Conservation (phyloP, 2,329 filamentous ascomycete species). For the Nemania abortiva region DNA sequence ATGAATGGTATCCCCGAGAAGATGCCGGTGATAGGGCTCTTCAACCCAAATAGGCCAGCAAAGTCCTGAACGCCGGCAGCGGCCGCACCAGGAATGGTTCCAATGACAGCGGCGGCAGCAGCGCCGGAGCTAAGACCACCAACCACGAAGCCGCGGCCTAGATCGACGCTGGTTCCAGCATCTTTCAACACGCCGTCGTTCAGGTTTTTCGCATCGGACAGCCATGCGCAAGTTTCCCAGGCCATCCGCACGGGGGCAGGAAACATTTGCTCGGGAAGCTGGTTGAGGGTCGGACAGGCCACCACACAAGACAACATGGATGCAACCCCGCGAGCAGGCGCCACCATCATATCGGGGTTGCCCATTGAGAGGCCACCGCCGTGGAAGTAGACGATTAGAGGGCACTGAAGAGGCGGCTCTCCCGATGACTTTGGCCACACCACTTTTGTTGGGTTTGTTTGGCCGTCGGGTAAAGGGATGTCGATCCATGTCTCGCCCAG, state of each 20-base stretch:
- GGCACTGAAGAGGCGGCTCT: background rate
- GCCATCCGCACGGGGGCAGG: slow-evolving; percentile 4
- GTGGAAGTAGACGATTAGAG: slow-evolving; percentile 16
- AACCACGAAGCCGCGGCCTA: slow-evolving; percentile 5
- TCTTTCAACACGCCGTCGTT: slow-evolving; percentile 13
- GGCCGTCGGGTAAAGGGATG: slow-evolving; percentile 7
- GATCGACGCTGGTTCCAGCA: background rate
- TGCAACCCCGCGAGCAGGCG: slow-evolving; percentile 15
- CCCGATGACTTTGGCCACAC: slow-evolving; percentile 10
- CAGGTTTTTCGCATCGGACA: slow-evolving; percentile 3
- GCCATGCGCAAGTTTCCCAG: slow-evolving; percentile 10
- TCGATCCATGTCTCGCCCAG: slow-evolving; percentile 16
- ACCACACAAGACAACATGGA: slow-evolving; percentile 12
- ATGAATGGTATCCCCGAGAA: slow-evolving; percentile 10
- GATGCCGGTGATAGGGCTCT: slow-evolving; percentile 11
- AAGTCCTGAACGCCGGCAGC: slow-evolving; percentile 8
- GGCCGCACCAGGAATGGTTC: slow-evolving; percentile 2
- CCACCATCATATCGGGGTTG: slow-evolving; percentile 7
- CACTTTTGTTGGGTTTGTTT: slow-evolving; percentile 15
- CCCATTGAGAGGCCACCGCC: slow-evolving; percentile 8
- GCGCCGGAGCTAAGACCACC: slow-evolving; percentile 14
- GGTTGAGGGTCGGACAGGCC: slow-evolving; percentile 18
- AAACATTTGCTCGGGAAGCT: slow-evolving; percentile 12
- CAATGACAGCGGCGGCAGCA: slow-evolving; percentile 15
- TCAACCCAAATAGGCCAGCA: background rate